phyloP scores from a whole-genome alignment of 768 basidiomycete species.

The Auricularia auricula-judae region DNA sequence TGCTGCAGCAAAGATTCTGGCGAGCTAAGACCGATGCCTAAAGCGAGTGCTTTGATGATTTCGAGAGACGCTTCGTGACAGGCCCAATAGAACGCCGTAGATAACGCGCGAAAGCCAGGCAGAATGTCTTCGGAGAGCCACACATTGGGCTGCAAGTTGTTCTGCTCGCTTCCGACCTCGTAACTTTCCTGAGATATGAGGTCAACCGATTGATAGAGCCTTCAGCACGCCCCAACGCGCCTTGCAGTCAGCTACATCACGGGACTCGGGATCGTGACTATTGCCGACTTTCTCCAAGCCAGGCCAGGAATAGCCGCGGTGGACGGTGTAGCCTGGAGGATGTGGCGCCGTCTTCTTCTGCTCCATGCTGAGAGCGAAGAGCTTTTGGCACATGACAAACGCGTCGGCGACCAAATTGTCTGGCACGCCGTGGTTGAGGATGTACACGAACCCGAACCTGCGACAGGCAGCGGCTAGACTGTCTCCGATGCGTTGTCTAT shows the following conservation, averaged over 20 bases:
- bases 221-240: neutral
- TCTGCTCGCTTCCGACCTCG: slow-evolving; percentile 41
- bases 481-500: neutral
- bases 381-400: neutral
- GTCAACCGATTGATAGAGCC: neutral
- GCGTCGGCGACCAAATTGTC: slow-evolving; percentile 17
- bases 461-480: neutral
- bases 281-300: slow-evolving; percentile 20
- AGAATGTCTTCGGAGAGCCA: slow-evolving; percentile 44
- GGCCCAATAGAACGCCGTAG: slow-evolving; percentile 18
- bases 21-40: slow-evolving; percentile 31
- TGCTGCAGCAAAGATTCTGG: slow-evolving; percentile 31
- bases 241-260: slow-evolving; percentile 31
- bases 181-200: slow-evolving; percentile 22
- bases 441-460: slow-evolving; percentile 36
- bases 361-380: neutral
- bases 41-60: slow-evolving; percentile 37
- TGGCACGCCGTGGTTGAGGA: slow-evolving; percentile 31
- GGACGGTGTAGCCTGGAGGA: neutral
- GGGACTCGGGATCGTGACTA: slow-evolving; percentile 20
- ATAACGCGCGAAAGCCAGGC: slow-evolving; percentile 35
- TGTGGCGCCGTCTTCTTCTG: neutral
- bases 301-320: neutral
- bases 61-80: slow-evolving; percentile 33
- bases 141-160: slow-evolving; percentile 35